These are phyloP conservation scores for Eleusine coracana DNA, from an alignment of 176 grass and related monocot species.

Conservation along the genomic window DNA sequence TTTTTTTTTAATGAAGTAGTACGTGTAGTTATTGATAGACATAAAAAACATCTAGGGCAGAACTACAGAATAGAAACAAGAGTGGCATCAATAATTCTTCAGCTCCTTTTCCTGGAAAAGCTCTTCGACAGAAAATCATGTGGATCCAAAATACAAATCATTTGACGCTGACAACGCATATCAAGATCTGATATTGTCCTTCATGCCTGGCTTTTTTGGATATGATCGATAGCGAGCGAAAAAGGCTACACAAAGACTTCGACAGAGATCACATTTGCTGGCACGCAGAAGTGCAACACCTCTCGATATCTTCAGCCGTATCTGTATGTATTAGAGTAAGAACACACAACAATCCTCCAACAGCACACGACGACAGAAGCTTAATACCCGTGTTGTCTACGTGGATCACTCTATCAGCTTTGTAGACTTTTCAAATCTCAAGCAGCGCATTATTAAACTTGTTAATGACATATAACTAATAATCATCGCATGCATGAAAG, in stretches of 20 bases:
- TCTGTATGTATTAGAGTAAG: neutral
- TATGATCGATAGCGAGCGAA: neutral
- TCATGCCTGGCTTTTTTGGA: conserved; percentile 26
- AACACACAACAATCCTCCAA: neutral
- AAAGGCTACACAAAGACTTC: neutral
- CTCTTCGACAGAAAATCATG: too few species aligned
- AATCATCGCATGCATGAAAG: neutral
- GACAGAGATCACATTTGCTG: neutral
- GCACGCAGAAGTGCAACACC: neutral
- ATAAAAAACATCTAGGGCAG: too few species aligned
- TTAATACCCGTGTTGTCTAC: neutral
- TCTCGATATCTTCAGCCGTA: neutral
- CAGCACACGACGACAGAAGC: neutral
- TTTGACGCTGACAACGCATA: neutral
- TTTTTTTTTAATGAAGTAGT: too few species aligned
- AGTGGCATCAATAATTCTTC: neutral
- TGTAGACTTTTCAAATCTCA: neutral
- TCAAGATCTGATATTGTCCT: conserved; percentile 15
- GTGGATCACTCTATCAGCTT: neutral
- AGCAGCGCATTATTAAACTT: neutral
- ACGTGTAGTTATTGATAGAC: too few species aligned
- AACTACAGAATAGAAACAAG: too few species aligned
- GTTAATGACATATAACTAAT: neutral
- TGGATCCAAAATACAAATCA: neutral
- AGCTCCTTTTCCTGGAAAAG: neutral